These are phyloP conservation scores for Geosmithia putterillii DNA, from an alignment of 2,329 filamentous ascomycete species.

Conservation along the genomic window DNA sequence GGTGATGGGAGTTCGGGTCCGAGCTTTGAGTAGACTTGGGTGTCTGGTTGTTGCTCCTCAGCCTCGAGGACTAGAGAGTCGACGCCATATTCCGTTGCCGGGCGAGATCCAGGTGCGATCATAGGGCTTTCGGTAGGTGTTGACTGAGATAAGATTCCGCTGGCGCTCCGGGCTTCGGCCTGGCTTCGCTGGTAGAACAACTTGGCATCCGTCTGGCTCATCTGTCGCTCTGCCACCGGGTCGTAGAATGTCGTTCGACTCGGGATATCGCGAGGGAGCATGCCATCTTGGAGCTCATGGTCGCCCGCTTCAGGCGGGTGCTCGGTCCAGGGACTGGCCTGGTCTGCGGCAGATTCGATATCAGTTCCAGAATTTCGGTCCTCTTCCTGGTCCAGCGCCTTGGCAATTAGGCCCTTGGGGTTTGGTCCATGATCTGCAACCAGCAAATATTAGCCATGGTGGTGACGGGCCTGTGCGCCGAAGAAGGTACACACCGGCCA, in stretches of 20 bases:
- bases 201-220: slow-evolving; percentile 90
- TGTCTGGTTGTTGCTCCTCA: background rate
- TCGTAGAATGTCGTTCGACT: slow-evolving; percentile 82
- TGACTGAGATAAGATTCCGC: slow-evolving; percentile 24
- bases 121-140: slow-evolving; percentile 35
- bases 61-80: slow-evolving; percentile 19
- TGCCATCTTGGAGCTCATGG: slow-evolving; percentile 34
- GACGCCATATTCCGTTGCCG: slow-evolving; percentile 21
- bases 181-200: slow-evolving; percentile 90
- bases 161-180: slow-evolving; percentile 22
- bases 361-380: background rate
- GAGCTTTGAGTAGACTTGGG: background rate
- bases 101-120: slow-evolving; percentile 21
- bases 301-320: slow-evolving; percentile 11
- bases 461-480: background rate
- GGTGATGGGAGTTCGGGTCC: background rate
- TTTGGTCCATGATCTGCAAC: background rate
- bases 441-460: background rate
- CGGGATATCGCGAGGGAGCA: slow-evolving; percentile 48
- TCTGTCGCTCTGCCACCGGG: slow-evolving; percentile 82
- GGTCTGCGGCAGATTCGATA: slow-evolving; percentile 2
- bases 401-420: background rate
- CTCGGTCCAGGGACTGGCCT: slow-evolving; percentile 3
- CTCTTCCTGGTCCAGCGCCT: background rate
- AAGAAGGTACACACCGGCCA: slow-evolving; percentile 2